A percentile compares a stretch with the other conserved stretches of the same genome.
Conservation (phyloP, 1,284 basidiomycete genomes). For the Cryptococcus hybrid region DNA sequence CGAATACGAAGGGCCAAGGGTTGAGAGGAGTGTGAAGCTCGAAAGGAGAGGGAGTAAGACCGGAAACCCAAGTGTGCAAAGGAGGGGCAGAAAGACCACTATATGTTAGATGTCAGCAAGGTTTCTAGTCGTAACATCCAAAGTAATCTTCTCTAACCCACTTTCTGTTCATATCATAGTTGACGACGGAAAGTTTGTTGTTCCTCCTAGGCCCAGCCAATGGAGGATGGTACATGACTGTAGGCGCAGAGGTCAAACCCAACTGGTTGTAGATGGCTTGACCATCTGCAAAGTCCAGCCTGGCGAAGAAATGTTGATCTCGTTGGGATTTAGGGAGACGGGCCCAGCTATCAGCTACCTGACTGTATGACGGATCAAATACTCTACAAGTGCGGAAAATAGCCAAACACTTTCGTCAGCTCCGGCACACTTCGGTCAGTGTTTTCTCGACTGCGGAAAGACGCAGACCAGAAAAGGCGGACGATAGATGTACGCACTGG, state of each 20-base stretch:
- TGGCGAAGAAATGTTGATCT: slow-evolving; percentile 83
- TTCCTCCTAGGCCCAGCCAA: slow-evolving; percentile 62
- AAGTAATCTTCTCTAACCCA: slow-evolving; percentile 50
- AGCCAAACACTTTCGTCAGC: neutral
- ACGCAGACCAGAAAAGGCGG: neutral
- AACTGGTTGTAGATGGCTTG: slow-evolving; percentile 73
- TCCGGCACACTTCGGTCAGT: neutral
- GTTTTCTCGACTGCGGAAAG: neutral
- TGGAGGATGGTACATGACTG: slow-evolving; percentile 73
- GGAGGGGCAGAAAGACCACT: slow-evolving; percentile 77
- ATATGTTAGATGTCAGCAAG: slow-evolving; percentile 14
- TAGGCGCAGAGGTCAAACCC: slow-evolving; percentile 70
- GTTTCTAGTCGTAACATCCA: neutral
- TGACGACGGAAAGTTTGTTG: slow-evolving; percentile 59
- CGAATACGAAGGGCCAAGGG: slow-evolving; percentile 56
- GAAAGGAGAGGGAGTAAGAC: slow-evolving; percentile 57
- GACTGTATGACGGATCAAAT: slow-evolving; percentile 76
- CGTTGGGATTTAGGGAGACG: slow-evolving; percentile 60
- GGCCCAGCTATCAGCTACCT: slow-evolving; percentile 77
- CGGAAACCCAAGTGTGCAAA: slow-evolving; percentile 71
- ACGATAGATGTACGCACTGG: slow-evolving; percentile 36
- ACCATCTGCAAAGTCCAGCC: slow-evolving; percentile 79
- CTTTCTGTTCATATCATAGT: slow-evolving; percentile 69
- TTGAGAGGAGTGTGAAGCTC: slow-evolving; percentile 47
- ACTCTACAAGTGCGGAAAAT: slow-evolving; percentile 56